Evolutionary conservation across 345 rosid species (phyloP).

Genomic region (Anacardium occidentale): DNA sequence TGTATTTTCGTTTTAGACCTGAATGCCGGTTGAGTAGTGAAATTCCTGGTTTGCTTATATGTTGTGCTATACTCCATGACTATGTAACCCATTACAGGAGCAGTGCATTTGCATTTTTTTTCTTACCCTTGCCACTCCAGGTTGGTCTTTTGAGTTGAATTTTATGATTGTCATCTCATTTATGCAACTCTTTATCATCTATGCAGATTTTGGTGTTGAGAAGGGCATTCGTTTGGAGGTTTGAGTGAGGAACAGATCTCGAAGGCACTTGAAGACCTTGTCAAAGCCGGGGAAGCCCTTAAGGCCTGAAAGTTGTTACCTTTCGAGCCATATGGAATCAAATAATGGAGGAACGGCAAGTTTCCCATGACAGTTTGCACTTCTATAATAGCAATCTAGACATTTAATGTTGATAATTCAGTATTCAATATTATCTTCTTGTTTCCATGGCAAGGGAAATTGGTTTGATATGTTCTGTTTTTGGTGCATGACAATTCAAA

Average conservation of each 20-base stretch:
- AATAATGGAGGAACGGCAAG: too few relatives aligned
- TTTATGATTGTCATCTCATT: not conserved
- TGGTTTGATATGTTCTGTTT: too few relatives aligned
- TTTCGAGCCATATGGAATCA: too few relatives aligned
- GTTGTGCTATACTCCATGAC: not conserved
- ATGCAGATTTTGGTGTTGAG: conserved; percentile 67
- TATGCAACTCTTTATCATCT: conserved; percentile 4
- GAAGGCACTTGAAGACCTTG: conserved; percentile 50
- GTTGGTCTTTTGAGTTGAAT: not conserved
- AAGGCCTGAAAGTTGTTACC: conserved; percentile 34
- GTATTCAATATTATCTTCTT: too few relatives aligned
- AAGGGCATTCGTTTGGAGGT: conserved; percentile 61
- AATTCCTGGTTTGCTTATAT: not conserved
- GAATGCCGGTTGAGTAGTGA: not conserved
- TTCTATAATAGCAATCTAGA: too few relatives aligned
- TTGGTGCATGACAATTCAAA: too few relatives aligned
- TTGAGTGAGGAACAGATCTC: conserved; percentile 51
- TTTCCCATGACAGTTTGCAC: too few relatives aligned
- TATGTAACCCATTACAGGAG: not conserved
- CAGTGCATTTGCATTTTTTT: not conserved
- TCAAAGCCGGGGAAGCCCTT: conserved; percentile 17
- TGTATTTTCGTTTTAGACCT: not conserved
- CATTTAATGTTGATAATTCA: too few relatives aligned
- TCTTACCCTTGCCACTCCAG: not conserved
- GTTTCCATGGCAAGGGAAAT: too few relatives aligned